Percentiles rank a stretch among this genome's conserved stretches.
phyloP scores from a whole-genome alignment of 768 basidiomycete genomes.

The Sporobolomyces phaffii region DNA sequence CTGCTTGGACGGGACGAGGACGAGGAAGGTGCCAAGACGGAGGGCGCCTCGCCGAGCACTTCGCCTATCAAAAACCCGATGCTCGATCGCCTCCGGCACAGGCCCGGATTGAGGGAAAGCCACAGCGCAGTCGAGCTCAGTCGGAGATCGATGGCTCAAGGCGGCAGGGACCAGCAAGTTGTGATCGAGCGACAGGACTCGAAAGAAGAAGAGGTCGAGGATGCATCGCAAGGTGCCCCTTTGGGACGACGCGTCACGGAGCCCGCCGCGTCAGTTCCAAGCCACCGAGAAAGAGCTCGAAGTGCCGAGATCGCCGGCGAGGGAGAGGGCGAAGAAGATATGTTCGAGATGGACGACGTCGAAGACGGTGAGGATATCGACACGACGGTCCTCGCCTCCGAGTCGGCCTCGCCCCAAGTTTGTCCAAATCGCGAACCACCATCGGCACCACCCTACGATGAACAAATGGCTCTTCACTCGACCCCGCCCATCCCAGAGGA shows the following conservation, averaged over 20 bases:
- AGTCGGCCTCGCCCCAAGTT: not conserved
- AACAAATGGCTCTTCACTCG: no score
- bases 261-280: not conserved
- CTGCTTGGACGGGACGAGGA: not conserved
- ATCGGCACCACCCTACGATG: no score
- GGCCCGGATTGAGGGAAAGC: conserved; percentile 22
- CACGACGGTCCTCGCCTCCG: not conserved
- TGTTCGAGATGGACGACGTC: conserved; percentile 39
- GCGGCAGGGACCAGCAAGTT: not conserved
- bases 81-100: not conserved
- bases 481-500: not conserved
- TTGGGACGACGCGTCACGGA: conserved; percentile 3
- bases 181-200: not conserved
- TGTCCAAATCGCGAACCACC: no score
- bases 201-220: not conserved
- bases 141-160: not conserved
- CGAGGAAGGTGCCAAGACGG: not conserved
- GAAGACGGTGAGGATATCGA: conserved; percentile 21
- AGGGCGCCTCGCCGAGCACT: conserved; percentile 7
- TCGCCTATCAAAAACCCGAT: conserved; percentile 17
- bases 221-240: not conserved
- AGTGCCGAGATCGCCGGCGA: conserved; percentile 7
- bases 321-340: conserved; percentile 21
- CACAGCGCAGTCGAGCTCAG: conserved; percentile 22
- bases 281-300: not conserved